Base-by-base conservation (phyloP, 306 rosid species). In the Lotus japonicus region DNA sequence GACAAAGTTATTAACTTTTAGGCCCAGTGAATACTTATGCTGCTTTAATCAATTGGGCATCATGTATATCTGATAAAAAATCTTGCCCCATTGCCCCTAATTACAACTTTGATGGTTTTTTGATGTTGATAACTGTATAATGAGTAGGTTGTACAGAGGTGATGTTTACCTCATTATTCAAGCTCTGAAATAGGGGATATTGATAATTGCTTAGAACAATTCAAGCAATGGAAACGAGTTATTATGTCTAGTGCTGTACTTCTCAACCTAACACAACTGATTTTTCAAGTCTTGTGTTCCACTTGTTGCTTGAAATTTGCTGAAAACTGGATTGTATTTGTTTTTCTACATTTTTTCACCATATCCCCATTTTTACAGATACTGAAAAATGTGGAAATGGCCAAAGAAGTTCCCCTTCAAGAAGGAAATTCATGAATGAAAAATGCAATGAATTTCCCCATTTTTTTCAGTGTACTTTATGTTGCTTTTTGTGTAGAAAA, bases 361-460 rank as follows among this genome's bases (percentile, higher is more conserved):
- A 23, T 19, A n/a, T 69, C 51, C 12, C 65, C 45, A 11, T 67
- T 50, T 49, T 31, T n/a, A 7, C 61, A 87, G 96, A 72, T 90
- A 74, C 56, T 90, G 72, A 87, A 84, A 77, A 85, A 84, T 51
- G 91, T 63, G 31, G 88, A 90, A 13, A n/a, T 90, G 96, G 92
- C 95, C 95, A 0, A 84, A 82, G 70, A 80, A 87, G 65, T 84
- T 82, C 69, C 95, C 95, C 53, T 89, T 85, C 84, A 90, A 81
- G 77, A 87, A 79, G 2, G 87, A n/a, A n/a, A n/a, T n/a, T n/a
- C n/a, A n/a, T n/a, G n/a, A n/a, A n/a, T n/a, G n/a, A n/a, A n/a
- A n/a, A n/a, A n/a, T n/a, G n/a, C n/a, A n/a, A n/a, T n/a, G n/a
- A n/a, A n/a, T n/a, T n/a, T n/a, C n/a, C n/a, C n/a, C n/a, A n/a